Conservation (phyloP, 1,139 yeast species). For the Zygosaccharomyces pseudobailii region DNA sequence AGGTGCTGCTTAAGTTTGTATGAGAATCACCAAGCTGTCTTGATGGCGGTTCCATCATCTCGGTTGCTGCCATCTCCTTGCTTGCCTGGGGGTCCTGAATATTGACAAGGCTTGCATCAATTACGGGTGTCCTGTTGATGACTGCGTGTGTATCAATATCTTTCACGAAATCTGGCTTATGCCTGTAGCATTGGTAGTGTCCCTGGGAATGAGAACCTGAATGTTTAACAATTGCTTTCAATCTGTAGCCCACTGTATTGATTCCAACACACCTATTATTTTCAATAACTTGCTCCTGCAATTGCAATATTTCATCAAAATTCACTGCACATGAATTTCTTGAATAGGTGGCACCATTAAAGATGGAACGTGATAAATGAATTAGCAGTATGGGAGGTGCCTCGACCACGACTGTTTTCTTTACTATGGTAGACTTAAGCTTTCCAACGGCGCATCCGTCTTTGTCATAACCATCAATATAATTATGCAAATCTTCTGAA, state of each 20-base stretch:
- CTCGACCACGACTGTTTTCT: slow-evolving; percentile 54
- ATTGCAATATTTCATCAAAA: slow-evolving; percentile 53
- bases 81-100: neutral
- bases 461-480: slow-evolving; percentile 43
- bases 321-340: slow-evolving; percentile 73
- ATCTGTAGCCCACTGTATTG: slow-evolving; percentile 43
- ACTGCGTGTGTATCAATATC: slow-evolving; percentile 41
- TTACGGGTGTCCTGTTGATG: slow-evolving; percentile 39
- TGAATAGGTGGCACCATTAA: slow-evolving; percentile 61
- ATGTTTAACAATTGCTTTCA: slow-evolving; percentile 75
- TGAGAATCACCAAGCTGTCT: neutral
- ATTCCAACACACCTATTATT: slow-evolving; percentile 22
- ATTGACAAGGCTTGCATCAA: slow-evolving; percentile 7
- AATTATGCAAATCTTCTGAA: slow-evolving; percentile 41
- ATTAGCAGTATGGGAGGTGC: slow-evolving; percentile 70
- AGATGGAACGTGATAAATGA: slow-evolving; percentile 80
- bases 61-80: slow-evolving; percentile 1
- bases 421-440: slow-evolving; percentile 60
- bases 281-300: slow-evolving; percentile 39
- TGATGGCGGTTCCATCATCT: slow-evolving; percentile 2
- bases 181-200: slow-evolving; percentile 78
- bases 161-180: slow-evolving; percentile 59
- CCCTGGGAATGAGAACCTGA: slow-evolving; percentile 88
- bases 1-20: slow-evolving; percentile 4
- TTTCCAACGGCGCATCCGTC: slow-evolving; percentile 43